These are phyloP conservation scores for Syncephalastrum racemosum DNA, from an alignment of 371 early-diverging fungal genomes.

Conservation along the genomic window DNA sequence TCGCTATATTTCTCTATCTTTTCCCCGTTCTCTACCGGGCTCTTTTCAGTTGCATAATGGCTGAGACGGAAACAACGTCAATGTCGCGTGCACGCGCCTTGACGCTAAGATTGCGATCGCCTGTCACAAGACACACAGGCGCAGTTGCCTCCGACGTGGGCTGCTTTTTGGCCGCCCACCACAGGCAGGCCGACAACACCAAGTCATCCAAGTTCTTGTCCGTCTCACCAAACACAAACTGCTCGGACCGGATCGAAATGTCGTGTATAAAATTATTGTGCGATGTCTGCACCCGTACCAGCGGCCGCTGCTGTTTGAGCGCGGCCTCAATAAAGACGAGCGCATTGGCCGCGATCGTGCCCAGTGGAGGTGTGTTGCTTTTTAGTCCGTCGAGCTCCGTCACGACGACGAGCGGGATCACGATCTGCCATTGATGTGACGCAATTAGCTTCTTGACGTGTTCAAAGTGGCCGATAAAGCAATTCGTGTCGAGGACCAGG, in stretches of 20 bases:
- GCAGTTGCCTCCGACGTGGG: slow-evolving; percentile 21
- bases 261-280: slow-evolving; percentile 65
- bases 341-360: slow-evolving; percentile 52
- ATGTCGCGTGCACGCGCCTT: slow-evolving; percentile 67
- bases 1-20: no score
- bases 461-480: slow-evolving; percentile 62
- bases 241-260: slow-evolving; percentile 63
- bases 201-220: slow-evolving; percentile 69
- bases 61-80: slow-evolving; percentile 53
- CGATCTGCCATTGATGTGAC: slow-evolving; percentile 57
- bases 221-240: slow-evolving; percentile 62
- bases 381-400: slow-evolving; percentile 67
- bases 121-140: slow-evolving; percentile 61
- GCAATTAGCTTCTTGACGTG: slow-evolving; percentile 50
- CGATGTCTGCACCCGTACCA: slow-evolving; percentile 61
- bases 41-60: slow-evolving; percentile 31
- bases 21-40: no score
- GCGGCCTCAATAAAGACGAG: slow-evolving; percentile 52
- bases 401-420: slow-evolving; percentile 63
- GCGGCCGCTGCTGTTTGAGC: slow-evolving; percentile 32
- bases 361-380: slow-evolving; percentile 56
- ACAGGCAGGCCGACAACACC: slow-evolving; percentile 61
- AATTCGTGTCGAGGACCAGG: slow-evolving; percentile 68
- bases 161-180: slow-evolving; percentile 31
- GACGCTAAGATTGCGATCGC: slow-evolving; percentile 65